Conservation (phyloP, 176 grass and related monocot species). For the Cymbopogon citratus region DNA sequence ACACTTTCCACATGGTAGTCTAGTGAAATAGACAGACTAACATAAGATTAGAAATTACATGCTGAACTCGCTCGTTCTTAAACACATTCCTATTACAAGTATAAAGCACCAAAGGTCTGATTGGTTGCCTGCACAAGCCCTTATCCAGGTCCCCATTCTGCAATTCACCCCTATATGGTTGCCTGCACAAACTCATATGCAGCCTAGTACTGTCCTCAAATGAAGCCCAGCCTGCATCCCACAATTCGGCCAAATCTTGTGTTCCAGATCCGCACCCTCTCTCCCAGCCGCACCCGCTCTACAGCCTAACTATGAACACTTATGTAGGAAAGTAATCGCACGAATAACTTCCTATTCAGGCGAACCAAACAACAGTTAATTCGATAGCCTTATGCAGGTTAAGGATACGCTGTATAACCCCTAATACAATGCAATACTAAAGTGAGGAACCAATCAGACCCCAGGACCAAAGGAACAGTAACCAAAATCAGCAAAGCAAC, state of each 20-base stretch:
- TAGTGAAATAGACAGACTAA: neutral
- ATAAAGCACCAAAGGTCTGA: neutral
- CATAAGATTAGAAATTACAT: neutral
- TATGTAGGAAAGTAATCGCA: neutral
- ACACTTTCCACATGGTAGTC: neutral
- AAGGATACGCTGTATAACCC: neutral
- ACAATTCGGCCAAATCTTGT: neutral
- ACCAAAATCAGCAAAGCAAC: neutral
- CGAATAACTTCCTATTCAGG: neutral
- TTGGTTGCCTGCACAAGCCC: neutral
- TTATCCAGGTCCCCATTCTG: neutral
- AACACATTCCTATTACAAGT: neutral
- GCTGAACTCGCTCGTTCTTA: neutral
- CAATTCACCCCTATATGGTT: neutral
- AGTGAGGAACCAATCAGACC: too few relatives aligned
- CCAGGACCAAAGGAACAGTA: conserved; percentile 18
- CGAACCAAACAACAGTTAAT: neutral
- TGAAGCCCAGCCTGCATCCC: neutral
- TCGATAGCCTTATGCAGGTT: neutral
- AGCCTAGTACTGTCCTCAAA: neutral
- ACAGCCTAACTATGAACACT: neutral
- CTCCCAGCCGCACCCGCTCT: neutral
- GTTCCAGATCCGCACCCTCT: neutral
- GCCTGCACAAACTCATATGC: neutral
- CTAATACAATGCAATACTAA: neutral